phyloP scores from a whole-genome alignment of 73 alveolate species.

The Paramecium biaurelia region DNA sequence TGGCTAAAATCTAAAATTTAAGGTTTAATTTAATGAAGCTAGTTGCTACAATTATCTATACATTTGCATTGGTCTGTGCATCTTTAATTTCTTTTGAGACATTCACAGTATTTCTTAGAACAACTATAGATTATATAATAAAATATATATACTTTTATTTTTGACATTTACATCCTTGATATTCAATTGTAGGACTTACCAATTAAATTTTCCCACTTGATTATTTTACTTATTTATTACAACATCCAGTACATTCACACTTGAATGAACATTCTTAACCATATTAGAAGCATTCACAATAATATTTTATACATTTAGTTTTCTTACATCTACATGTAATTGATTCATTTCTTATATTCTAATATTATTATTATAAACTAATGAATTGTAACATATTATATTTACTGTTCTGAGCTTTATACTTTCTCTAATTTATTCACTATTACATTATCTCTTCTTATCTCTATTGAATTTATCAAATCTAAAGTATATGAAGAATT shows the following conservation, averaged over 20 bases:
- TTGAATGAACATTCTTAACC: slow-evolving; percentile 25
- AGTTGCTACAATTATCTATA: background rate
- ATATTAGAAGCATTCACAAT: slow-evolving; percentile 21
- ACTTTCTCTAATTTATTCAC: slow-evolving; percentile 1
- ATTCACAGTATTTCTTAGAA: slow-evolving; percentile 25
- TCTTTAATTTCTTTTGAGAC: background rate
- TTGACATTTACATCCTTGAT: slow-evolving; percentile 4
- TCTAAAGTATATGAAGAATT: background rate
- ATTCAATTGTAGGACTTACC: background rate
- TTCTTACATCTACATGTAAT: slow-evolving; percentile 24
- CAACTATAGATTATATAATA: background rate
- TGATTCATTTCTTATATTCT: background rate
- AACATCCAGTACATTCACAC: slow-evolving; percentile 39
- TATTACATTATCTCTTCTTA: background rate
- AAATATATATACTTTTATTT: background rate
- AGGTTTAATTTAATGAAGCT: background rate
- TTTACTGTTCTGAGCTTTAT: background rate
- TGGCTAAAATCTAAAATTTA: background rate
- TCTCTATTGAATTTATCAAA: slow-evolving; percentile 1
- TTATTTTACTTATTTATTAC: background rate
- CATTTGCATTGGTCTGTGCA: slow-evolving; percentile 16
- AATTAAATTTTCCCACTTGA: background rate
- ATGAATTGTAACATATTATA: background rate
- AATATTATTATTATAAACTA: background rate
- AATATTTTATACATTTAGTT: background rate